phyloP scores from a whole-genome alignment of 2,329 filamentous ascomycete genomes.

The Cercospora sp. region DNA sequence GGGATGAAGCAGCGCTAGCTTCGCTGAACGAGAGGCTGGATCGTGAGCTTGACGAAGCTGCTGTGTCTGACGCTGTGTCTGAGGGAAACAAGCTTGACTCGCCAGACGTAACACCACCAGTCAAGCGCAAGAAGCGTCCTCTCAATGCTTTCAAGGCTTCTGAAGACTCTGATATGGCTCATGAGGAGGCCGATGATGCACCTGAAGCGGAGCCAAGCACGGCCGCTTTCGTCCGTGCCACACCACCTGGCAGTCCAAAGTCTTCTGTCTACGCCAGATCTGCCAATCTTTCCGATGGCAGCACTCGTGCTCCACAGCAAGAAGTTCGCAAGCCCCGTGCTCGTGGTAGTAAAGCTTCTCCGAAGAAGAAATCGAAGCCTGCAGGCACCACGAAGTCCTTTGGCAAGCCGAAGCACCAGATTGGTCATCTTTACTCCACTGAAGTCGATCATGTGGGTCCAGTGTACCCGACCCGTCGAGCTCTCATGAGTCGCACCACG shows the following conservation, averaged over 20 bases:
- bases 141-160: constrained; percentile 22
- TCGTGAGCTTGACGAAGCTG: background rate
- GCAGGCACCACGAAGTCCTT: background rate
- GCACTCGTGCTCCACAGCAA: background rate
- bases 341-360: background rate
- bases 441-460: constrained; percentile 25
- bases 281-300: background rate
- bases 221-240: background rate
- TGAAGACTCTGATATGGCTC: background rate
- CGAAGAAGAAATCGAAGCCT: background rate
- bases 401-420: constrained; percentile 4
- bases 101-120: background rate
- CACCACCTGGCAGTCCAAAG: constrained; percentile 1
- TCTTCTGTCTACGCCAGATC: background rate
- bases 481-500: constrained; percentile 24
- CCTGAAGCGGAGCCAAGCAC: background rate
- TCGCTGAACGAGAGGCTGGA: constrained; percentile 18
- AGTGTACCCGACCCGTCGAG: constrained; percentile 27
- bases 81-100: constrained; percentile 2
- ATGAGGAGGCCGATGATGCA: background rate
- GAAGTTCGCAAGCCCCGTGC: background rate
- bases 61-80: background rate
- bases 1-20: constrained; percentile 18
- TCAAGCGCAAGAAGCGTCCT: constrained; percentile 22
- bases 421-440: background rate